A percentile compares a stretch with the other conserved stretches of the same genome.
These are phyloP conservation scores for Asterochloris erici DNA, from an alignment of 139 green algal genomes.

Conservation along the genomic window DNA sequence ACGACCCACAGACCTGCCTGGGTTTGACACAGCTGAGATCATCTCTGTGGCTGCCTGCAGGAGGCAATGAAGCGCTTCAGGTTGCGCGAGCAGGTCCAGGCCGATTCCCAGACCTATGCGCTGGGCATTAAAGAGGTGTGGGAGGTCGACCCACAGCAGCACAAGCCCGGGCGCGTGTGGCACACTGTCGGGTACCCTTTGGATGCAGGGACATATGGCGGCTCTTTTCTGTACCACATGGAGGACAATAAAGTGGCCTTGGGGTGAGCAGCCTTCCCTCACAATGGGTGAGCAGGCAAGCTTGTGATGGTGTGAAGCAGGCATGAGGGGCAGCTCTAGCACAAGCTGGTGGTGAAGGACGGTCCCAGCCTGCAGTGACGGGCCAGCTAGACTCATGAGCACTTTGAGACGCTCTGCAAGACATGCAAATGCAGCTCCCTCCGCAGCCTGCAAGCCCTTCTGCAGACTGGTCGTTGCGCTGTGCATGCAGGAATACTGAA, in stretches of 20 bases:
- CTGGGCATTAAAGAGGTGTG: slow-evolving; percentile 95
- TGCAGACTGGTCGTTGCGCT: too few relatives aligned
- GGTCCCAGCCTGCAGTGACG: too few relatives aligned
- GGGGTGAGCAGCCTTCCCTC: slow-evolving; percentile 33
- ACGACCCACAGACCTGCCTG: not conserved
- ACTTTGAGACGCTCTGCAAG: too few relatives aligned
- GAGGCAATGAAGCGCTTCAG: slow-evolving; percentile 63
- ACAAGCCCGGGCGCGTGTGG: slow-evolving; percentile 70
- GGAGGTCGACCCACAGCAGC: slow-evolving; percentile 53
- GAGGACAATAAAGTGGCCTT: slow-evolving; percentile 68
- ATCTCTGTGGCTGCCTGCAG: slow-evolving; percentile 35
- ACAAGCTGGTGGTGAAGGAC: too few relatives aligned
- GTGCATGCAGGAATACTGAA: too few relatives aligned
- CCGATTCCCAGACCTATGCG: slow-evolving; percentile 80
- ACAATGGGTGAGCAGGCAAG: not conserved
- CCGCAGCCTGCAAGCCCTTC: too few relatives aligned
- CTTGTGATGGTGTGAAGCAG: too few relatives aligned
- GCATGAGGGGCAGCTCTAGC: too few relatives aligned
- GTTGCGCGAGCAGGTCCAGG: slow-evolving; percentile 57
- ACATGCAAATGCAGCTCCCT: too few relatives aligned
- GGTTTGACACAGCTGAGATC: not conserved
- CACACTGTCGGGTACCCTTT: slow-evolving; percentile 88
- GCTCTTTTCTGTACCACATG: slow-evolving; percentile 95
- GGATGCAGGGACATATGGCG: slow-evolving; percentile 71
- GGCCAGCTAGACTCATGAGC: too few relatives aligned